phyloP scores from a whole-genome alignment of 23 red algal species.

The Gracilaria gracilis region DNA sequence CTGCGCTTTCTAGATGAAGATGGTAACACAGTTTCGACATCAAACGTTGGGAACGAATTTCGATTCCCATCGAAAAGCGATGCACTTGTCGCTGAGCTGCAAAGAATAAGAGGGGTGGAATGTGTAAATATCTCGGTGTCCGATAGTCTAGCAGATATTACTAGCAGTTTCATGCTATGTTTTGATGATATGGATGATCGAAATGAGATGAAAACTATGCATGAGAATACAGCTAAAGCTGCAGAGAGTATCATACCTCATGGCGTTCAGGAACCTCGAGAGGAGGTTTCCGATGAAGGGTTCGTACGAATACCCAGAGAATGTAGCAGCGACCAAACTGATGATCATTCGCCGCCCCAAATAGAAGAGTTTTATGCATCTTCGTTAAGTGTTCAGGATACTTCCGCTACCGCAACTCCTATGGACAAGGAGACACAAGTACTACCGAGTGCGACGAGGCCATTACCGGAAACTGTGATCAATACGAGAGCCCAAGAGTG shows the following conservation, averaged over 20 bases:
- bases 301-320: not conserved
- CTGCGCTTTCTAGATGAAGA: conserved; percentile 34
- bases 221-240: not conserved
- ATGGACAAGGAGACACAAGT: too few relatives aligned
- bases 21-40: conserved; percentile 14
- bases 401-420: too few relatives aligned
- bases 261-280: not conserved
- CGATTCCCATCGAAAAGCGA: conserved; percentile 41
- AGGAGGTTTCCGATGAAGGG: not conserved
- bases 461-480: not conserved
- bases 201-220: not conserved
- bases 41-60: conserved; percentile 50
- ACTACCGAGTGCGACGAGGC: too few relatives aligned
- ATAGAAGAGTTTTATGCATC: too few relatives aligned
- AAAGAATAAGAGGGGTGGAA: conserved; percentile 38
- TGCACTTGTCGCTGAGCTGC: conserved; percentile 25
- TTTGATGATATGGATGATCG: conserved; percentile 13
- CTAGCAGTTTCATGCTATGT: not conserved
- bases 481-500: not conserved
- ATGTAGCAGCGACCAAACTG: not conserved
- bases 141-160: conserved; percentile 1
- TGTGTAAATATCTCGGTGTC: not conserved
- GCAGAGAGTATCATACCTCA: not conserved
- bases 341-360: too few relatives aligned
- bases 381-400: too few relatives aligned